Percentiles rank a stretch among this genome's conserved stretches.
Conservation (phyloP, 2,329 filamentous ascomycete genomes). For the Aureobasidium pullulans region DNA sequence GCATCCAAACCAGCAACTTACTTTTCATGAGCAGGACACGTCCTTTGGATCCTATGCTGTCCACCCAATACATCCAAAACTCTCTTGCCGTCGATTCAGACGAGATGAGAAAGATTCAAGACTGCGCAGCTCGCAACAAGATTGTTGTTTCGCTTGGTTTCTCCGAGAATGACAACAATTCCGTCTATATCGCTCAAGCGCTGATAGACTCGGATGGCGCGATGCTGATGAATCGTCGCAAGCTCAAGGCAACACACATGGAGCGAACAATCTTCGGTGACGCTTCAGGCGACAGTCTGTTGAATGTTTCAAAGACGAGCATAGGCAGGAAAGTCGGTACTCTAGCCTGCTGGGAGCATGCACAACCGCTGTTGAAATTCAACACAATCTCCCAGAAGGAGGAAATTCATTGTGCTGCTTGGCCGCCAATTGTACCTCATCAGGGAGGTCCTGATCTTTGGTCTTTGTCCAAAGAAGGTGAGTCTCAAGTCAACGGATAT, state of each 20-base stretch:
- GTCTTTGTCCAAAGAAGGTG: conserved; percentile 32
- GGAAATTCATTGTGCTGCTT: conserved; percentile 34
- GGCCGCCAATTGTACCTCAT: conserved; percentile 31
- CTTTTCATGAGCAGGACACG: conserved; percentile 26
- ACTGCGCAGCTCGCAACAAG: conserved; percentile 25
- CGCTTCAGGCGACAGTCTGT: conserved; percentile 27
- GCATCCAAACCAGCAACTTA: not conserved
- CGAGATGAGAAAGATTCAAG: conserved; percentile 38
- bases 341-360: conserved; percentile 36
- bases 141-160: conserved; percentile 35
- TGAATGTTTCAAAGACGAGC: conserved; percentile 28
- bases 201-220: conserved; percentile 29
- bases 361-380: conserved; percentile 36
- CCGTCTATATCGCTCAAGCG: conserved; percentile 36
- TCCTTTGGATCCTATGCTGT: conserved; percentile 34
- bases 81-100: conserved; percentile 34
- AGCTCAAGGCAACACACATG: conserved; percentile 39
- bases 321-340: conserved; percentile 29
- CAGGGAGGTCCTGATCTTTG: conserved; percentile 26
- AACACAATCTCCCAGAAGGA: conserved; percentile 33
- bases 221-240: conserved; percentile 31
- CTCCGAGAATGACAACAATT: conserved; percentile 32
- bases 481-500: not conserved
- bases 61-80: conserved; percentile 38
- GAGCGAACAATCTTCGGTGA: conserved; percentile 38